Evolutionary conservation across 805 yeast species (phyloP).

Genomic region (Saccharomyces jurei): DNA sequence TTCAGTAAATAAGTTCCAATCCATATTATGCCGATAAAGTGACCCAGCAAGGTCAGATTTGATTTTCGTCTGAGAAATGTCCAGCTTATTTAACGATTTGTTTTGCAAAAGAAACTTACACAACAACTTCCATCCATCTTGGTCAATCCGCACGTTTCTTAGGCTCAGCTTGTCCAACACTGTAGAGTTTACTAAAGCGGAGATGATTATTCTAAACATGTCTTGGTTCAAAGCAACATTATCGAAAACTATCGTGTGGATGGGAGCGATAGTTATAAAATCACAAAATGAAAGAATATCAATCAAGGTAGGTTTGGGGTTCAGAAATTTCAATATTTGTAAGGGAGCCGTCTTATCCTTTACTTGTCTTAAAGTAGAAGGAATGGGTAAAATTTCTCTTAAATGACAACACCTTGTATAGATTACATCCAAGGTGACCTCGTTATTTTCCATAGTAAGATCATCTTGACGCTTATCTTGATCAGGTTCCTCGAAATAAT

Average conservation of each 20-base stretch:
- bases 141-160: conserved; percentile 66
- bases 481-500: conserved; percentile 38
- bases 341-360: conserved; percentile 70
- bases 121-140: conserved; percentile 67
- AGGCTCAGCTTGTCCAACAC: conserved; percentile 64
- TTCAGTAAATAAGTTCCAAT: conserved; percentile 71
- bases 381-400: conserved; percentile 84
- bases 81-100: conserved; percentile 48
- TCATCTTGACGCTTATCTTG: conserved; percentile 7
- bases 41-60: conserved; percentile 27
- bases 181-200: conserved; percentile 58
- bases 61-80: conserved; percentile 55
- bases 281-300: conserved; percentile 85
- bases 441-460: conserved; percentile 14
- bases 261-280: conserved; percentile 76
- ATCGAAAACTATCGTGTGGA: conserved; percentile 66
- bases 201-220: conserved; percentile 66
- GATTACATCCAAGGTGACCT: conserved; percentile 46
- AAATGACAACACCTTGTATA: conserved; percentile 90
- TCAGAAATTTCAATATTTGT: conserved; percentile 59
- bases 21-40: conserved; percentile 57
- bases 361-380: conserved; percentile 76
- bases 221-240: conserved; percentile 66
- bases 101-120: conserved; percentile 69
- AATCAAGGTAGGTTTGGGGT: conserved; percentile 80